These are phyloP conservation scores for Silybum marianum DNA, from an alignment of 129 eudicot genomes.

Conservation along the genomic window DNA sequence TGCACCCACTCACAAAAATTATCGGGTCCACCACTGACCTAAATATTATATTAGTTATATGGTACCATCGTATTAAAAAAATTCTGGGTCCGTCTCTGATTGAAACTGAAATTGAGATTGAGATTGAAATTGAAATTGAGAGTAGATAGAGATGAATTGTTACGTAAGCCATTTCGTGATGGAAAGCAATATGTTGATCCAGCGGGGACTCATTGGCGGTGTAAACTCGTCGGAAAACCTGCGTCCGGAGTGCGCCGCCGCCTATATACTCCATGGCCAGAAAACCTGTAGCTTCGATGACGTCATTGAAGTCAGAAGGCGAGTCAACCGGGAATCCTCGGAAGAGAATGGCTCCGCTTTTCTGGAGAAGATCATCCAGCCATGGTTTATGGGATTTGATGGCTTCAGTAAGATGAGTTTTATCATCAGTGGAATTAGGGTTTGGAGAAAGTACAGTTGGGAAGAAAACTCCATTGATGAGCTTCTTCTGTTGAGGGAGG, in stretches of 20 bases:
- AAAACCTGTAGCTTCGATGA: slow-evolving; percentile 75
- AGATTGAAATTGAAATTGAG: too few species aligned
- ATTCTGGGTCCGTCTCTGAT: too few species aligned
- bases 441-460: slow-evolving; percentile 51
- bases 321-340: slow-evolving; percentile 44
- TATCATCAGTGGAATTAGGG: neutral
- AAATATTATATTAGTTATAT: too few species aligned
- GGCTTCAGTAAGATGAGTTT: slow-evolving; percentile 25
- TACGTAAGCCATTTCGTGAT: slow-evolving; percentile 56
- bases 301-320: slow-evolving; percentile 64
- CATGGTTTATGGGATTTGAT: slow-evolving; percentile 42
- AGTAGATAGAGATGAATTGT: too few species aligned
- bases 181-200: slow-evolving; percentile 69
- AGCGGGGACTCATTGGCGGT: slow-evolving; percentile 80
- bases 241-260: slow-evolving; percentile 69
- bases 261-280: slow-evolving; percentile 63
- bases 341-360: slow-evolving; percentile 62
- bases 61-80: too few species aligned
- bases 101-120: too few species aligned
- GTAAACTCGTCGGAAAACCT: slow-evolving; percentile 67
- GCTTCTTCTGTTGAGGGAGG: slow-evolving; percentile 47
- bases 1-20: too few species aligned
- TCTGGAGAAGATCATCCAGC: slow-evolving; percentile 46
- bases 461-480: slow-evolving; percentile 22
- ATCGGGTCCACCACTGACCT: too few species aligned